A percentile compares a stretch with the other conserved stretches of the same genome.
These are phyloP conservation scores for Fusarium xyrophilum DNA, from an alignment of 2,329 filamentous ascomycete species.

Conservation along the genomic window DNA sequence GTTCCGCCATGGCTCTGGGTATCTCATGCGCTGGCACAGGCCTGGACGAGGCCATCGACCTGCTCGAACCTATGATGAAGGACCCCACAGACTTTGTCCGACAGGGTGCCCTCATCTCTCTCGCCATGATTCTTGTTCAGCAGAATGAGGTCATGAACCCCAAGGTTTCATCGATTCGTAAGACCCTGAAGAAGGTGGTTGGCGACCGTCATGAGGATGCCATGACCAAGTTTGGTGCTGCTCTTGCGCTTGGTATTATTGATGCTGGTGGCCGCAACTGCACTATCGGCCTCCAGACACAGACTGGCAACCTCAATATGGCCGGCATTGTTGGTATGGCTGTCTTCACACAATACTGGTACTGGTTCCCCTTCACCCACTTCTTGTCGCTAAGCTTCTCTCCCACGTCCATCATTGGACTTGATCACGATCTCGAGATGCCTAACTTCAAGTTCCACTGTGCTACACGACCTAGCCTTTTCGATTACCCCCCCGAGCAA, in stretches of 20 bases:
- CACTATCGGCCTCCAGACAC: conserved; percentile 96
- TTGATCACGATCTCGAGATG: conserved; percentile 92
- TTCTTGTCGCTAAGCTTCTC: conserved; percentile 96
- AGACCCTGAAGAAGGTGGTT: conserved; percentile 92
- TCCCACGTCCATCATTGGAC: conserved; percentile 93
- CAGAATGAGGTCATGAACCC: conserved; percentile 99
- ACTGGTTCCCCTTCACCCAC: conserved; percentile 99
- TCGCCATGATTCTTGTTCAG: conserved; percentile 99
- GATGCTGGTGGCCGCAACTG: conserved; percentile 98
- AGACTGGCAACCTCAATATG: conserved; percentile 99
- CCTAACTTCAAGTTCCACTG: conserved; percentile 96
- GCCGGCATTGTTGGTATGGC: conserved; percentile 96
- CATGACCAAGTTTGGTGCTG: conserved; percentile 98
- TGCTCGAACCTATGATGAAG: conserved; percentile 99
- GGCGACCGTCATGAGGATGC: conserved; percentile 96
- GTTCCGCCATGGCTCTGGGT: conserved; percentile 96
- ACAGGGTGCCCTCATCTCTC: conserved; percentile 90
- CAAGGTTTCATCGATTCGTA: conserved; percentile 88
- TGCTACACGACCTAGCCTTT: conserved; percentile 91
- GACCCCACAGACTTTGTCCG: conserved; percentile 98
- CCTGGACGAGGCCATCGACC: conserved; percentile 92
- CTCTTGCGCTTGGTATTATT: conserved; percentile 93
- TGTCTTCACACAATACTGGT: conserved; percentile 99
- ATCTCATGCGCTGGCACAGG: conserved; percentile 98
- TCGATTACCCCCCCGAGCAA: conserved; percentile 97